phyloP scores from a whole-genome alignment of 768 basidiomycete genomes.

The Plicaturopsis crispa region DNA sequence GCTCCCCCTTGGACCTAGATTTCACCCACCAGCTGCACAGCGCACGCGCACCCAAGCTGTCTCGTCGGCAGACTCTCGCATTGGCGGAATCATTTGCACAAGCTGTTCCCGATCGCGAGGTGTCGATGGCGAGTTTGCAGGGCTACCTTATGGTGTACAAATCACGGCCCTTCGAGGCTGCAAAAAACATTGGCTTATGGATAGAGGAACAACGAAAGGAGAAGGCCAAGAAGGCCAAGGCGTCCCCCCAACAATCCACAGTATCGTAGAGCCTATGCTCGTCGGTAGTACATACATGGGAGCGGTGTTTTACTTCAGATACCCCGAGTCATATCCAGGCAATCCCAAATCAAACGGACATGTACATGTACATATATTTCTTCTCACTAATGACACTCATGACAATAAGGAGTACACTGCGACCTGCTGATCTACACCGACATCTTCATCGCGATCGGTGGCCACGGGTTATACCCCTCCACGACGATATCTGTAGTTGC shows the following conservation, averaged over 20 bases:
- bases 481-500: slow-evolving; percentile 74
- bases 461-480: slow-evolving; percentile 81
- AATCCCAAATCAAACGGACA: too few relatives aligned
- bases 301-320: too few relatives aligned
- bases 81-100: slow-evolving; percentile 54
- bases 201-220: slow-evolving; percentile 40
- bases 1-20: slow-evolving; percentile 2
- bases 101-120: slow-evolving; percentile 38
- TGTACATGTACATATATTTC: too few relatives aligned
- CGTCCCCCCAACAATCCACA: too few relatives aligned
- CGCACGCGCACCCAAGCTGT: slow-evolving; percentile 31
- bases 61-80: slow-evolving; percentile 25
- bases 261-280: too few relatives aligned
- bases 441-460: slow-evolving; percentile 93
- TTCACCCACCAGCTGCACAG: slow-evolving; percentile 22
- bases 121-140: slow-evolving; percentile 44
- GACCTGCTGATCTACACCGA: too few relatives aligned
- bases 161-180: slow-evolving; percentile 42
- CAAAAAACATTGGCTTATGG: slow-evolving; percentile 30
- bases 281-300: too few relatives aligned
- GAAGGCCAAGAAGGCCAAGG: slow-evolving; percentile 2
- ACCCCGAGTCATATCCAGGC: too few relatives aligned
- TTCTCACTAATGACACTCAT: too few relatives aligned
- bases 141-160: slow-evolving; percentile 57
- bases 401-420: too few relatives aligned